A percentile compares a stretch with the other conserved stretches of the same genome.
These are phyloP conservation scores for Populus pruinosa DNA, from an alignment of 345 rosid species.

Conservation along the genomic window DNA sequence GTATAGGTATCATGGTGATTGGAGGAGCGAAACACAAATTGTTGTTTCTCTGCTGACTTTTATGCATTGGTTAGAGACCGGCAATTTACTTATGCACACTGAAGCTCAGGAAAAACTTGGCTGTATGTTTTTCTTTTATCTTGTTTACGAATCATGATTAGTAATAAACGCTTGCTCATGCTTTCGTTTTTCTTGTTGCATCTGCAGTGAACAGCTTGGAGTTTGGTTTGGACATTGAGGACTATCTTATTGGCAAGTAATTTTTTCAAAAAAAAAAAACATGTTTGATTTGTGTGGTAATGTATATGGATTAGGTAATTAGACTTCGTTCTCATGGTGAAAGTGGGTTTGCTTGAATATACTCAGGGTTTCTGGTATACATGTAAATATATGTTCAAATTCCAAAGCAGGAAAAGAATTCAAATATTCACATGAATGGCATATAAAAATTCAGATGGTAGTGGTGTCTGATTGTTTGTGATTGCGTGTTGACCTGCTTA, in stretches of 20 bases:
- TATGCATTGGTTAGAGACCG: conserved; percentile 91
- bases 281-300: neutral
- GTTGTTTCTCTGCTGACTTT: conserved; percentile 82
- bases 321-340: neutral
- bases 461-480: neutral
- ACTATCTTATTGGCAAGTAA: conserved; percentile 78
- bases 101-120: conserved; percentile 81
- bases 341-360: neutral
- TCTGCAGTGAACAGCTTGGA: conserved; percentile 66
- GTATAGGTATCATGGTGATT: conserved; percentile 86
- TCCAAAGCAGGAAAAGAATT: neutral
- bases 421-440: neutral
- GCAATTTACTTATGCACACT: conserved; percentile 62
- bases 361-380: neutral
- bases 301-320: neutral
- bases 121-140: conserved; percentile 43
- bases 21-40: conserved; percentile 90
- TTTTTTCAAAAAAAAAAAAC: neutral
- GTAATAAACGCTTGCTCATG: neutral
- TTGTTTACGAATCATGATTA: neutral
- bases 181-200: conserved; percentile 10
- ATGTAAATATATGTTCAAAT: too few relatives aligned
- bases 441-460: neutral
- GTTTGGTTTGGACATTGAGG: conserved; percentile 78
- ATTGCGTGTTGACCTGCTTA: neutral